These are phyloP conservation scores for Silene uniflora DNA, from an alignment of 148 eudicot species.

Conservation along the genomic window DNA sequence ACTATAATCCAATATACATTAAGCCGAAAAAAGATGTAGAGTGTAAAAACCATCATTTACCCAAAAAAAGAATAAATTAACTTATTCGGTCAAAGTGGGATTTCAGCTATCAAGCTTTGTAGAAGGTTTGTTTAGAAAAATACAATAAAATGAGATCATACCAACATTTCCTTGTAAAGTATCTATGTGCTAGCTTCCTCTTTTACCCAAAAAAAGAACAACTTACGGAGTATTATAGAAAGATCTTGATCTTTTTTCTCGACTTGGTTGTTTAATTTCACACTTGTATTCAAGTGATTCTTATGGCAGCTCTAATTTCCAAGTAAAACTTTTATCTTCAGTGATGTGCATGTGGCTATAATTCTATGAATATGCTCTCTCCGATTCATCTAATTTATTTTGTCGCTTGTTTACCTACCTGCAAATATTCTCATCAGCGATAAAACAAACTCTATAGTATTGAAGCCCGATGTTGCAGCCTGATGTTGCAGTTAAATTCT, in stretches of 20 bases:
- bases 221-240: neutral
- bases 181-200: neutral
- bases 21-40: too few relatives aligned
- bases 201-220: neutral
- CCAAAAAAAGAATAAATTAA: too few relatives aligned
- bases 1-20: too few relatives aligned
- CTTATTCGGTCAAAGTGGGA: conserved; percentile 97
- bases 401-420: conserved; percentile 14
- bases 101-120: conserved; percentile 76
- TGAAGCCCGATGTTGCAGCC: too few relatives aligned
- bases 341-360: neutral
- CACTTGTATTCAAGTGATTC: neutral
- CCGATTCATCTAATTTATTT: neutral
- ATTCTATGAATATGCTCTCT: neutral
- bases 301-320: neutral
- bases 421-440: too few relatives aligned
- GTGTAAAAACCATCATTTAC: too few relatives aligned
- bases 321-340: neutral
- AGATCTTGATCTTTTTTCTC: neutral
- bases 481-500: too few relatives aligned
- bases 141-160: too few relatives aligned
- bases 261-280: neutral
- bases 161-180: neutral
- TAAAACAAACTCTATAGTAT: too few relatives aligned
- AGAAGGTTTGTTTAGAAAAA: conserved; percentile 45